phyloP scores from a whole-genome alignment of 805 yeast species.

The Candida bentonensis region DNA sequence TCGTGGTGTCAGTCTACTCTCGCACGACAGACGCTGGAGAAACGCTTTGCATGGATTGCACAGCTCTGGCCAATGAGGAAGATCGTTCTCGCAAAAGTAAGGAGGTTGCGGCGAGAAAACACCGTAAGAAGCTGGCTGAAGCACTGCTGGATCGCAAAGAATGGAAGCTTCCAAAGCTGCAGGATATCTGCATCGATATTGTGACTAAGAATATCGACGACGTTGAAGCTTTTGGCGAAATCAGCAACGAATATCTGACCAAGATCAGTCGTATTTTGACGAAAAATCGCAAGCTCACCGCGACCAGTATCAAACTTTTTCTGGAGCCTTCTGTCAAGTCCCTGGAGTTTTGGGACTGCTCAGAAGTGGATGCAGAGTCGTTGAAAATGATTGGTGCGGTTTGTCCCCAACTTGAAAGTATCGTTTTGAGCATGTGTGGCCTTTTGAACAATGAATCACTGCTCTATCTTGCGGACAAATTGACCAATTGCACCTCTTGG shows the following conservation, averaged over 20 bases:
- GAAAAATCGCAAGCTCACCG: conserved; percentile 66
- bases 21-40: conserved; percentile 29
- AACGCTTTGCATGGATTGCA: conserved; percentile 53
- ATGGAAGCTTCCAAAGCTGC: conserved; percentile 50
- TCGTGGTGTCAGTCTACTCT: conserved; percentile 55
- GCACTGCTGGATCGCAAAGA: conserved; percentile 66
- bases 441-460: conserved; percentile 70
- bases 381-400: conserved; percentile 56
- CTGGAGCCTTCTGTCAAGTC: conserved; percentile 41
- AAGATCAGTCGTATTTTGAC: conserved; percentile 67
- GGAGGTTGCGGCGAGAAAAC: conserved; percentile 49
- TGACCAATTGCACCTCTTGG: conserved; percentile 39
- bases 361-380: conserved; percentile 53
- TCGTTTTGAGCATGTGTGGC: conserved; percentile 86
- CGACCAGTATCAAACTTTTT: conserved; percentile 60
- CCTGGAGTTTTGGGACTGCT: conserved; percentile 86
- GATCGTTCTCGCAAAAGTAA: conserved; percentile 29
- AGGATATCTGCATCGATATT: conserved; percentile 62
- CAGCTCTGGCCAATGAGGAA: conserved; percentile 33
- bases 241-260: conserved; percentile 57
- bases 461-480: conserved; percentile 43
- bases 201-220: conserved; percentile 55
- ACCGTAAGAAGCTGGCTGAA: conserved; percentile 66
- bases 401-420: conserved; percentile 55
- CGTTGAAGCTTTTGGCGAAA: conserved; percentile 75